These are phyloP conservation scores for Heliamphora exappendiculata DNA, from an alignment of 148 eudicot species.

Conservation along the genomic window DNA sequence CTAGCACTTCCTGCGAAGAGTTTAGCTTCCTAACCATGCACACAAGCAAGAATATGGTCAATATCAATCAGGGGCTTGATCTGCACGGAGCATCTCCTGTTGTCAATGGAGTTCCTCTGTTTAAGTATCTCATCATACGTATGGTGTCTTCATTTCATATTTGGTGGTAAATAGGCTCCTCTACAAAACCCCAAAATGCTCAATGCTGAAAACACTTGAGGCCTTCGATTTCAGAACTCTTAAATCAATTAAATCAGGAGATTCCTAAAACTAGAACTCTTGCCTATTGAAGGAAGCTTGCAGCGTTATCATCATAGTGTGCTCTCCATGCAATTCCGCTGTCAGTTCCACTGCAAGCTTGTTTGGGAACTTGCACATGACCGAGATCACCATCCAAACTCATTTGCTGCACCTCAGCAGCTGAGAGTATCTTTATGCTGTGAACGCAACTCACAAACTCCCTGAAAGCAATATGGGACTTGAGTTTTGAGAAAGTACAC, in stretches of 20 bases:
- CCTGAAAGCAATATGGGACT: conserved; percentile 35
- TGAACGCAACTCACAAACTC: conserved; percentile 95
- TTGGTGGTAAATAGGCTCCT: background rate
- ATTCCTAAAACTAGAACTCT: conserved; percentile 7
- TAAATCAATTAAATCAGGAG: background rate
- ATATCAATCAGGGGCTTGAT: background rate
- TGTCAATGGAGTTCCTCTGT: background rate
- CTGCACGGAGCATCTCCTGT: background rate
- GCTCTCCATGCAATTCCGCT: conserved; percentile 92
- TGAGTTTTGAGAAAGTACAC: background rate
- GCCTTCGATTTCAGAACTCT: background rate
- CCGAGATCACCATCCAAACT: conserved; percentile 90
- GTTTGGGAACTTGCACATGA: conserved; percentile 53
- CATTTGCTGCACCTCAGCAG: conserved; percentile 94
- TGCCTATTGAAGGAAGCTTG: conserved; percentile 74
- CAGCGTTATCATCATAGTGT: conserved; percentile 72
- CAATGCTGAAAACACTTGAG: background rate
- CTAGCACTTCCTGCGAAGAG: background rate
- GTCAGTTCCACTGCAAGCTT: conserved; percentile 83
- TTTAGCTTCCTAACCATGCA: background rate
- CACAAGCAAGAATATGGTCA: background rate
- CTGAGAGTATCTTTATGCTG: conserved; percentile 88
- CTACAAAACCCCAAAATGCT: background rate
- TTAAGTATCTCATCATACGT: background rate
- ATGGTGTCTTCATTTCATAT: background rate